Evolutionary conservation across 176 grass and related monocot species (phyloP).

Genomic region (Oryza glumipatula): DNA sequence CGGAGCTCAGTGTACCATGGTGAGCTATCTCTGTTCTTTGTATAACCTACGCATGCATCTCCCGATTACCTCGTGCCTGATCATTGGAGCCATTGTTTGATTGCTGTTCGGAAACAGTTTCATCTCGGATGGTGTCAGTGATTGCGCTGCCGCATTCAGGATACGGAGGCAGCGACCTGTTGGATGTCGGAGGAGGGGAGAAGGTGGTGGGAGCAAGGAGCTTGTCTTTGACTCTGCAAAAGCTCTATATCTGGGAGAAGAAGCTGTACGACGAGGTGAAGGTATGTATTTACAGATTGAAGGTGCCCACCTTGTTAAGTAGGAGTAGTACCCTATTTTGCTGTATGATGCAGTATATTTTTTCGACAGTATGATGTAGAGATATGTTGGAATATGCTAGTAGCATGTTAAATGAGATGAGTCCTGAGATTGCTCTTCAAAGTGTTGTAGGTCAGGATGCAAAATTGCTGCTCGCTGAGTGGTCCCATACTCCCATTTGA

Average conservation of each 20-base stretch:
- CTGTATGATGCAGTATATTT: too few relatives aligned
- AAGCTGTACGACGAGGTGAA: slow-evolving; percentile 87
- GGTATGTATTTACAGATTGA: slow-evolving; percentile 47
- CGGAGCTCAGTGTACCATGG: slow-evolving; percentile 78
- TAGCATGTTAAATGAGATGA: slow-evolving; percentile 3
- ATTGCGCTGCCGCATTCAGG: slow-evolving; percentile 43
- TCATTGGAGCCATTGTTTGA: slow-evolving; percentile 26
- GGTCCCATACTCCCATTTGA: slow-evolving; percentile 9
- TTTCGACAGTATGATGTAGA: neutral
- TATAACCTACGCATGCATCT: neutral
- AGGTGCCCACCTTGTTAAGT: slow-evolving; percentile 2
- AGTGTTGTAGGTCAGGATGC: neutral
- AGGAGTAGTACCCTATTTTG: neutral
- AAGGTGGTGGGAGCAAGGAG: slow-evolving; percentile 51
- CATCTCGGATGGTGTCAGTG: slow-evolving; percentile 49
- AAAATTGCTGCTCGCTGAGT: slow-evolving; percentile 13
- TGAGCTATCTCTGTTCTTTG: slow-evolving; percentile 34
- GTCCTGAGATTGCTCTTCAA: neutral
- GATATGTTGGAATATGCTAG: neutral
- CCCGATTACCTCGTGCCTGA: neutral
- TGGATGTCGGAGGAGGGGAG: slow-evolving; percentile 52
- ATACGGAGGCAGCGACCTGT: slow-evolving; percentile 31
- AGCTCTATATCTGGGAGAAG: slow-evolving; percentile 85
- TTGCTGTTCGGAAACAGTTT: slow-evolving; percentile 43
- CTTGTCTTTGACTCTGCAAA: slow-evolving; percentile 78